Conservation (phyloP, 805 yeast species). For the Saturnispora gosingensis region DNA sequence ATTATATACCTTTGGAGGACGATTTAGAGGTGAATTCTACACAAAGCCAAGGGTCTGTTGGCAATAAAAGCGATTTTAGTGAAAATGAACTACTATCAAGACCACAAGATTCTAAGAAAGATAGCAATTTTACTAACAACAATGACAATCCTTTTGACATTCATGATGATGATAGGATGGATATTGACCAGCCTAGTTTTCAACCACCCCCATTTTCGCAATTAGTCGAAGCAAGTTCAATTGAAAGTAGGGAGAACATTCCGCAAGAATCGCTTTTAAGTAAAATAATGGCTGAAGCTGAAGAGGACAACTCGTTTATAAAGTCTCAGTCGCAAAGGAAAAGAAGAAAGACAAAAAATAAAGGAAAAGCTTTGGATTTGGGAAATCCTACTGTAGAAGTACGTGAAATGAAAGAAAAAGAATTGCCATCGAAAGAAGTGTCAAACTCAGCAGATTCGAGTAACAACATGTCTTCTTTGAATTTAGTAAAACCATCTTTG, state of each 20-base stretch:
- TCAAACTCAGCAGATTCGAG: neutral
- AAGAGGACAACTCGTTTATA: neutral
- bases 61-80: neutral
- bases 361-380: neutral
- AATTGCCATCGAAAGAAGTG: neutral
- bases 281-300: constrained; percentile 4
- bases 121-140: neutral
- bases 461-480: neutral
- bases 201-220: neutral
- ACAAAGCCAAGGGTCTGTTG: neutral
- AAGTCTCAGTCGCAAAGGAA: constrained; percentile 1
- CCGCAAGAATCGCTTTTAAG: neutral
- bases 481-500: neutral
- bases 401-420: neutral
- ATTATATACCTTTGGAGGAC: constrained; percentile 1
- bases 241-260: neutral
- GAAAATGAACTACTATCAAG: neutral
- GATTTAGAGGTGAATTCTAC: neutral
- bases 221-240: neutral
- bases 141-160: neutral
- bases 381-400: neutral
- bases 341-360: neutral
- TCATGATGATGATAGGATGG: neutral
- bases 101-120: neutral
- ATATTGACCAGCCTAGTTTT: neutral